Conservation (phyloP, 139 green algal genomes). For the Chlorella ohadii region DNA sequence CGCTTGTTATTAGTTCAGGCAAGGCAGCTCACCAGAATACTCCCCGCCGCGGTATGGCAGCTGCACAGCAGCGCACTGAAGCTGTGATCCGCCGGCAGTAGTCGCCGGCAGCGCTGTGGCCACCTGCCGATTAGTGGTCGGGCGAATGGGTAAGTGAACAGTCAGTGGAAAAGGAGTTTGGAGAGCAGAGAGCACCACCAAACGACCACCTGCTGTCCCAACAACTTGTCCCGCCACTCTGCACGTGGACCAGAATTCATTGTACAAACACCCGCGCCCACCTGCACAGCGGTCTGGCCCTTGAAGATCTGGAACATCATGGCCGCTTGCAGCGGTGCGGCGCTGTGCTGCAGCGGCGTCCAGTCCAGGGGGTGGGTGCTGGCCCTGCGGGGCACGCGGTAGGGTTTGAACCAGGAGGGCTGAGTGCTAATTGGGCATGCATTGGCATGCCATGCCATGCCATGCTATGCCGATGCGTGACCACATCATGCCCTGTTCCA, state of each 20-base stretch:
- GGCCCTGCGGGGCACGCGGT: neutral
- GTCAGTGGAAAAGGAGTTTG: too few relatives aligned
- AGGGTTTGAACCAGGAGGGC: too few relatives aligned
- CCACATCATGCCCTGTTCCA: too few relatives aligned
- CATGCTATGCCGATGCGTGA: neutral
- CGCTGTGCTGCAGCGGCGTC: neutral
- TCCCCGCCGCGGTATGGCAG: conserved; percentile 38
- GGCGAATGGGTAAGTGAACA: too few relatives aligned
- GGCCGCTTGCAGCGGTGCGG: neutral
- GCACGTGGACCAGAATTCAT: too few relatives aligned
- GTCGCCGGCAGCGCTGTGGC: conserved; percentile 4
- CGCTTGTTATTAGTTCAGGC: too few relatives aligned
- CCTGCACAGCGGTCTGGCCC: neutral
- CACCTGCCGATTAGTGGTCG: neutral
- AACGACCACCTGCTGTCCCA: too few relatives aligned
- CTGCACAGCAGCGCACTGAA: conserved; percentile 18
- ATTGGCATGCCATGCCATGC: too few relatives aligned
- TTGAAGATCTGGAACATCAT: conserved; percentile 39
- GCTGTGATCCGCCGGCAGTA: neutral
- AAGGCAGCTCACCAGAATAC: neutral
- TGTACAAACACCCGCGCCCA: too few relatives aligned
- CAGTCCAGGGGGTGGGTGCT: conserved; percentile 33
- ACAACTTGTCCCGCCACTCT: too few relatives aligned
- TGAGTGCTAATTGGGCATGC: too few relatives aligned
- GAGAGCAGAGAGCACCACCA: too few relatives aligned